Percentiles rank a stretch among this genome's conserved stretches.
Conservation (phyloP, 2,329 filamentous ascomycete genomes). For the Fusarium nisikadoi region DNA sequence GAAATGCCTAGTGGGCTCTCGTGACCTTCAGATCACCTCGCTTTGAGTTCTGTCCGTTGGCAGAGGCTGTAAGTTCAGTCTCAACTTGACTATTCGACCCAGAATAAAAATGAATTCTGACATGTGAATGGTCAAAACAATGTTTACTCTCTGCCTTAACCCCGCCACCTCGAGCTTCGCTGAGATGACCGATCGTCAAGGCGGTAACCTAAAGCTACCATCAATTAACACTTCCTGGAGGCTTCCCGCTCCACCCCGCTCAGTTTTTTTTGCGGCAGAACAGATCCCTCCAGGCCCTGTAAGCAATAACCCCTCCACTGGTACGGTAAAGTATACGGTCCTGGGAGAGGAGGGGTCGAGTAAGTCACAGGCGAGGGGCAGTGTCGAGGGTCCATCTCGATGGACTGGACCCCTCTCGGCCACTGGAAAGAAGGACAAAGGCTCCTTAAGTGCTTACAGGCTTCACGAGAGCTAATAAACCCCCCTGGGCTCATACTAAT, state of each 20-base stretch:
- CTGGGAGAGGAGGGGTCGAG: conserved; percentile 20
- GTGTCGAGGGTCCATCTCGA: conserved; percentile 14
- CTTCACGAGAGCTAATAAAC: conserved; percentile 8
- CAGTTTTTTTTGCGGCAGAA: conserved; percentile 23
- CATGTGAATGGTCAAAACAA: conserved; percentile 15
- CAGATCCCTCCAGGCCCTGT: conserved; percentile 17
- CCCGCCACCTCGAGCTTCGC: conserved; percentile 4
- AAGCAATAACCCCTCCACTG: conserved; percentile 29
- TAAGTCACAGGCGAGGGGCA: conserved; percentile 19
- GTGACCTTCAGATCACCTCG: not conserved
- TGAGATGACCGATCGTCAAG: conserved; percentile 16
- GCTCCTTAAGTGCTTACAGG: not conserved
- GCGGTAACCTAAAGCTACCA: conserved; percentile 23
- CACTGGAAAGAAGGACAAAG: conserved; percentile 1
- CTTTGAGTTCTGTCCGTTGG: not conserved
- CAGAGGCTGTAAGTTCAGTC: not conserved
- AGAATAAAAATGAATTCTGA: not conserved
- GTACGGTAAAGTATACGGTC: not conserved
- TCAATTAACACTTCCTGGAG: conserved; percentile 14
- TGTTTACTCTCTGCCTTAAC: conserved; percentile 2
- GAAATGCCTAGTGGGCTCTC: not conserved
- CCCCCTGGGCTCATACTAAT: conserved; percentile 20
- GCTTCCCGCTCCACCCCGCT: conserved; percentile 34
- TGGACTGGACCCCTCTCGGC: conserved; percentile 3
- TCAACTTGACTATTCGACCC: conserved; percentile 19